These are phyloP conservation scores for Solanum chaucha DNA, from an alignment of 257 asterid genomes.

Conservation along the genomic window DNA sequence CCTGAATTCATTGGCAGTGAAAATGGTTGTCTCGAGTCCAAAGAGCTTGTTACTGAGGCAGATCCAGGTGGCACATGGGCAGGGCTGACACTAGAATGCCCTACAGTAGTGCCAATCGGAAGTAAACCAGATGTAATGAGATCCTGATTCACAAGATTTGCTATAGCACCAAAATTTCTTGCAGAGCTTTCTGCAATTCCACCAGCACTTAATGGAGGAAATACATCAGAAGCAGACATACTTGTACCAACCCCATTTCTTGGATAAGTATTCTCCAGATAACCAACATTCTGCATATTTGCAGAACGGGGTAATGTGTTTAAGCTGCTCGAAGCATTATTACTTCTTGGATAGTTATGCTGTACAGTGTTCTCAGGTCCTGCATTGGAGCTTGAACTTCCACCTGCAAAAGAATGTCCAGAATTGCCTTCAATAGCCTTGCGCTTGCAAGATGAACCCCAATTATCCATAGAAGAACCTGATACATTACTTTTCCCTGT, in stretches of 20 bases:
- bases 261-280: conserved; percentile 27
- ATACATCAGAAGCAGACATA: conserved; percentile 20
- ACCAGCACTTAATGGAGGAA: conserved; percentile 31
- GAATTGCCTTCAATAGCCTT: conserved; percentile 71
- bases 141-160: conserved; percentile 39
- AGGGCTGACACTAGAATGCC: conserved; percentile 29
- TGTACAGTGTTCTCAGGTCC: conserved; percentile 31
- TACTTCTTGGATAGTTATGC: conserved; percentile 29
- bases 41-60: conserved; percentile 18
- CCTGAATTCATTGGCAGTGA: conserved; percentile 23
- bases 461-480: conserved; percentile 44
- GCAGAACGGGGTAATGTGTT: conserved; percentile 25
- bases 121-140: conserved; percentile 22
- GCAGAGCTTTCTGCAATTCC: conserved; percentile 34
- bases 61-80: conserved; percentile 19
- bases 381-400: conserved; percentile 52
- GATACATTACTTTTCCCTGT: conserved; percentile 34
- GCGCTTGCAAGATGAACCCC: conserved; percentile 83
- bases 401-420: conserved; percentile 47
- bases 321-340: conserved; percentile 31
- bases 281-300: conserved; percentile 25
- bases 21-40: conserved; percentile 25
- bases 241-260: conserved; percentile 30
- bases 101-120: conserved; percentile 22
- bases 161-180: conserved; percentile 26